A percentile compares a stretch with the other conserved stretches of the same genome.
Evolutionary conservation across 768 basidiomycete genomes (phyloP).

Genomic region (Hortiboletus flavorubellus): DNA sequence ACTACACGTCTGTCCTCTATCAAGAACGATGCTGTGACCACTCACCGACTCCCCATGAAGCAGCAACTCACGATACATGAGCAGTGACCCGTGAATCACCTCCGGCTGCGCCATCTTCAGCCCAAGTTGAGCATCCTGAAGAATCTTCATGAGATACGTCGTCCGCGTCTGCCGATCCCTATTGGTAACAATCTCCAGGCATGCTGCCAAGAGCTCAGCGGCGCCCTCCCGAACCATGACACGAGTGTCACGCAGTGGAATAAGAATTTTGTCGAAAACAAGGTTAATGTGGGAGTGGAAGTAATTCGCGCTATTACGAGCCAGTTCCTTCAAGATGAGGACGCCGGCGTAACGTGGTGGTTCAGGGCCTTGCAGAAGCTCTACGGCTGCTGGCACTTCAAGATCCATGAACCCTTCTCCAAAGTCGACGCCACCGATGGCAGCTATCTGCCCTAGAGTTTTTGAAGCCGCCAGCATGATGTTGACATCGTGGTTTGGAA

Average conservation of each 20-base stretch:
- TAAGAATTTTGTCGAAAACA: conserved; percentile 90
- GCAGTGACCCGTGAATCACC: conserved; percentile 86
- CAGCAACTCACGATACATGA: conserved; percentile 88
- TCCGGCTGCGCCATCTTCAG: conserved; percentile 80
- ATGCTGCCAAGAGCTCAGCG: conserved; percentile 89
- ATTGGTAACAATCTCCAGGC: conserved; percentile 80
- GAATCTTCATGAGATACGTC: conserved; percentile 73
- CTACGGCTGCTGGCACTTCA: conserved; percentile 83
- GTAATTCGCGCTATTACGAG: conserved; percentile 80
- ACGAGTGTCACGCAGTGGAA: conserved; percentile 83
- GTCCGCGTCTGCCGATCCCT: conserved; percentile 66
- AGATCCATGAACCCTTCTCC: conserved; percentile 88
- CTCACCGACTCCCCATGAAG: conserved; percentile 93
- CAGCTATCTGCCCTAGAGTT: conserved; percentile 82
- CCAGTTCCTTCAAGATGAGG: conserved; percentile 90
- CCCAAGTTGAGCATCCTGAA: conserved; percentile 83
- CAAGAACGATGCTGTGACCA: background rate
- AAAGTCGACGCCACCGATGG: conserved; percentile 77
- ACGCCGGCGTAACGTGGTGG: conserved; percentile 90
- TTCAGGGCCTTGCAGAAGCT: conserved; percentile 73
- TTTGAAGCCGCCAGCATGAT: conserved; percentile 96
- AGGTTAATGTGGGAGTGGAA: conserved; percentile 86
- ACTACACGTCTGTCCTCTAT: background rate
- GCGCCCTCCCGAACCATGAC: conserved; percentile 91
- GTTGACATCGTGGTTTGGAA: conserved; percentile 86